Evolutionary conservation across 139 green algal genomes (phyloP).

Genomic region (Coelastrella sp.): DNA sequence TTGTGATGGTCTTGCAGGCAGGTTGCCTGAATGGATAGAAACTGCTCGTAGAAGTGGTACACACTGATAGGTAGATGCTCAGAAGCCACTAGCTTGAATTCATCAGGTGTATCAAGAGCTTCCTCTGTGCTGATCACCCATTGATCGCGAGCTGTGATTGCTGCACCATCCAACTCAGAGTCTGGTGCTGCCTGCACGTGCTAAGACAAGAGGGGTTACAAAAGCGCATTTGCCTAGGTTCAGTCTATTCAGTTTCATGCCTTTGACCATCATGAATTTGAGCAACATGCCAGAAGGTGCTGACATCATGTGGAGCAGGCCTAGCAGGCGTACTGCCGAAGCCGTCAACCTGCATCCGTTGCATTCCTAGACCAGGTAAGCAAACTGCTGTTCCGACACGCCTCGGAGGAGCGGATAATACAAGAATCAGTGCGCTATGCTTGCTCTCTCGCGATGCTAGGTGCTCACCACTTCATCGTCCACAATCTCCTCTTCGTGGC

Average conservation of each 20-base stretch:
- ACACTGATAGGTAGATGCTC: constrained; percentile 45
- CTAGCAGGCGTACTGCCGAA: neutral
- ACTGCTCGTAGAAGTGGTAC: constrained; percentile 50
- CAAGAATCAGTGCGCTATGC: neutral
- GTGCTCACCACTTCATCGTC: neutral
- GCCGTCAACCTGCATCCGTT: neutral
- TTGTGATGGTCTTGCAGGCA: constrained; percentile 48
- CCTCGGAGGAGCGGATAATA: no score
- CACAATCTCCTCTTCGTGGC: neutral
- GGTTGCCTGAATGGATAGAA: constrained; percentile 15
- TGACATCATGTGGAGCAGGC: no score
- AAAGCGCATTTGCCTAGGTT: no score
- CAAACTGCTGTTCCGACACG: no score
- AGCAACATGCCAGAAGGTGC: neutral
- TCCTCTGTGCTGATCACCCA: constrained; percentile 8
- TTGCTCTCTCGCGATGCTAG: neutral
- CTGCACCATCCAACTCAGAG: neutral
- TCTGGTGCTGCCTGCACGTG: neutral
- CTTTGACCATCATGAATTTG: neutral
- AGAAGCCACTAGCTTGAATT: constrained; percentile 17
- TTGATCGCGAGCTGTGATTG: constrained; percentile 13
- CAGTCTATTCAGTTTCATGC: neutral
- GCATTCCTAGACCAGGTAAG: neutral
- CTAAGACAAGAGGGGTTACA: neutral
- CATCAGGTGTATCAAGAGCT: constrained; percentile 7